Percentiles rank a stretch among this genome's conserved stretches.
phyloP scores from a whole-genome alignment of 345 rosid genomes.

The Populus nigra region DNA sequence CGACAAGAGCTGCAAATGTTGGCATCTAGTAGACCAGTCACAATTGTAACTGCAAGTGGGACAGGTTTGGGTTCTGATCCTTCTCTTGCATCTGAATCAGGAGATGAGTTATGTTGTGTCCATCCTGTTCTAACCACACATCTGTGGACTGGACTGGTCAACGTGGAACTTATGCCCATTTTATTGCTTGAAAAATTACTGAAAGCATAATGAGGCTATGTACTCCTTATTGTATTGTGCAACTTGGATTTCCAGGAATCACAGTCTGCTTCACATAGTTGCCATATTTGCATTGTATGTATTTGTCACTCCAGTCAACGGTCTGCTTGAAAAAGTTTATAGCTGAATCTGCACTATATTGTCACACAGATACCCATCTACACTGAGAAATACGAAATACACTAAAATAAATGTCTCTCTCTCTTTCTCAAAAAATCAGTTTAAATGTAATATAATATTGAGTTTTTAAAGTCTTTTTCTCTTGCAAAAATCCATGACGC shows the following conservation, averaged over 20 bases:
- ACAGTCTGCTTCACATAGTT: background rate
- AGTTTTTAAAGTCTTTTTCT: background rate
- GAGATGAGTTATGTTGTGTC: background rate
- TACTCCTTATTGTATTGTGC: background rate
- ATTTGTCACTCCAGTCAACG: background rate
- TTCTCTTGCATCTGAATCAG: constrained; percentile 7
- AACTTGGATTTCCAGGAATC: background rate
- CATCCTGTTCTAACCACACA: background rate
- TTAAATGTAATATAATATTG: background rate
- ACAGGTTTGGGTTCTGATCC: constrained; percentile 45
- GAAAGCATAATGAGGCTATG: background rate
- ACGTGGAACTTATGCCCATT: background rate
- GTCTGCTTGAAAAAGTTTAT: background rate
- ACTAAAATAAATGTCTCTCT: background rate
- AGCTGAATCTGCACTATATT: background rate
- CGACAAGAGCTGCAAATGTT: constrained; percentile 66
- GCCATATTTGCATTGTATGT: background rate
- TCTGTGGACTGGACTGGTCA: background rate
- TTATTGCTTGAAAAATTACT: background rate
- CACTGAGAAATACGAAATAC: background rate
- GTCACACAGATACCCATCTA: background rate
- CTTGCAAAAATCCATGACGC: background rate
- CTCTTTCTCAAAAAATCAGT: background rate
- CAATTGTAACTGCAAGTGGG: constrained; percentile 66
- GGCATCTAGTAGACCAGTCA: constrained; percentile 57